Percentiles rank a stretch among this genome's conserved stretches.
Conservation (phyloP, 2,329 filamentous ascomycete genomes). For the Neopestalotiopsis sp. region DNA sequence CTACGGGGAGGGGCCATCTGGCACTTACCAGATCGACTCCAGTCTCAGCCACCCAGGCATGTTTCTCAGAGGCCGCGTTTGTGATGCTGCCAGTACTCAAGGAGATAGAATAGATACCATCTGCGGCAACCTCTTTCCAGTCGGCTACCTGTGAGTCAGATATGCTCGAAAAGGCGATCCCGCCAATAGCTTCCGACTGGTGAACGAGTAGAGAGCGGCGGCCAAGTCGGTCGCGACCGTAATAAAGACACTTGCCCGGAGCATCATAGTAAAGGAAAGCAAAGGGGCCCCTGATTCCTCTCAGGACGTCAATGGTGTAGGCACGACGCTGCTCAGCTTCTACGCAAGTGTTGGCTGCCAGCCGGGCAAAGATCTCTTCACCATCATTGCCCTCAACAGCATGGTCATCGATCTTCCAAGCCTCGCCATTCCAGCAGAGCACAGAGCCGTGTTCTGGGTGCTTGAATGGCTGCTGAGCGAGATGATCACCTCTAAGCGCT, state of each 20-base stretch:
- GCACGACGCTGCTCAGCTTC: constrained; percentile 31
- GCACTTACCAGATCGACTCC: constrained; percentile 52
- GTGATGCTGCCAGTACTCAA: constrained; percentile 40
- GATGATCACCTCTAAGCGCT: constrained; percentile 77
- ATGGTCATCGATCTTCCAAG: constrained; percentile 73
- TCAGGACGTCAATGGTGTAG: constrained; percentile 57
- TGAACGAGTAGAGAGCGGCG: constrained; percentile 78
- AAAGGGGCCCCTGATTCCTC: constrained; percentile 79
- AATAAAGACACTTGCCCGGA: constrained; percentile 68
- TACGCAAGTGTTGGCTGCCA: constrained; percentile 32
- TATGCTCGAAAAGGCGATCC: constrained; percentile 73
- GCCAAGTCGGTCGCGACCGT: constrained; percentile 85
- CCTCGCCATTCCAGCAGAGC: constrained; percentile 97
- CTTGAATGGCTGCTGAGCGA: constrained; percentile 76
- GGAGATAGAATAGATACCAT: constrained; percentile 77
- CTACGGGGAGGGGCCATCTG: constrained; percentile 24
- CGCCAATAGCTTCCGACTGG: constrained; percentile 41
- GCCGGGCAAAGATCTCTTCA: constrained; percentile 64
- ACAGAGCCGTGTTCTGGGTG: constrained; percentile 62
- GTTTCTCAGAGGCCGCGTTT: constrained; percentile 24
- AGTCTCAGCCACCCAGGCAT: constrained; percentile 39
- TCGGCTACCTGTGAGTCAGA: constrained; percentile 54
- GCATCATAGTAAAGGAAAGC: constrained; percentile 85
- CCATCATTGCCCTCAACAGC: constrained; percentile 79
- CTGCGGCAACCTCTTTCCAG: constrained; percentile 84